Evolutionary conservation across 2,329 filamentous ascomycete genomes (phyloP).

Genomic region (Gaeumannomyces tritici): DNA sequence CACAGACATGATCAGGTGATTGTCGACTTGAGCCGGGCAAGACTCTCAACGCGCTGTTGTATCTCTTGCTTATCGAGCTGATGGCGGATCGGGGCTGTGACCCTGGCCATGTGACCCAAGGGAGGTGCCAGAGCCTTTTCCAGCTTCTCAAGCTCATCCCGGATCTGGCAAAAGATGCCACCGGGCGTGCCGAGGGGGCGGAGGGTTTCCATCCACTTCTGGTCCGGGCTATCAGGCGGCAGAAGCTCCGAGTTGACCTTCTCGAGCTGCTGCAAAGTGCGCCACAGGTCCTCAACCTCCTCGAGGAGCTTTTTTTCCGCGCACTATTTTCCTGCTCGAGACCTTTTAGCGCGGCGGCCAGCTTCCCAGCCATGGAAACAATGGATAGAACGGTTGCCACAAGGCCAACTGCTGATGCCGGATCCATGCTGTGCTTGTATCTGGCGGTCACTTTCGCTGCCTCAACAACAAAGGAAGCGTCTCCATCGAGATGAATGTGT

Average conservation of each 20-base stretch:
- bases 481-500: too few species aligned
- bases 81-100: not conserved
- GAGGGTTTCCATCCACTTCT: not conserved
- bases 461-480: too few species aligned
- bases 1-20: not conserved
- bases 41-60: not conserved
- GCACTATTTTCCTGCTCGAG: not conserved
- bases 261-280: not conserved
- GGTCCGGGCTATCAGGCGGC: not conserved
- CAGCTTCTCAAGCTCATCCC: not conserved
- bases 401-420: not conserved
- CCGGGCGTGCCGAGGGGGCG: not conserved
- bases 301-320: not conserved
- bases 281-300: not conserved
- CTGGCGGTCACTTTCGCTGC: too few species aligned
- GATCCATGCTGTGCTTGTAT: not conserved
- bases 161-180: not conserved
- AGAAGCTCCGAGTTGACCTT: not conserved
- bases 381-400: not conserved
- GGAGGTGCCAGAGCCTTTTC: not conserved
- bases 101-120: not conserved
- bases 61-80: not conserved
- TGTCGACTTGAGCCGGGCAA: not conserved
- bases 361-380: not conserved
- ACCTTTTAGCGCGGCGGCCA: not conserved